These are phyloP conservation scores for Hypoxylon intermedium DNA, from an alignment of 495 filamentous ascomycete species.

Conservation along the genomic window DNA sequence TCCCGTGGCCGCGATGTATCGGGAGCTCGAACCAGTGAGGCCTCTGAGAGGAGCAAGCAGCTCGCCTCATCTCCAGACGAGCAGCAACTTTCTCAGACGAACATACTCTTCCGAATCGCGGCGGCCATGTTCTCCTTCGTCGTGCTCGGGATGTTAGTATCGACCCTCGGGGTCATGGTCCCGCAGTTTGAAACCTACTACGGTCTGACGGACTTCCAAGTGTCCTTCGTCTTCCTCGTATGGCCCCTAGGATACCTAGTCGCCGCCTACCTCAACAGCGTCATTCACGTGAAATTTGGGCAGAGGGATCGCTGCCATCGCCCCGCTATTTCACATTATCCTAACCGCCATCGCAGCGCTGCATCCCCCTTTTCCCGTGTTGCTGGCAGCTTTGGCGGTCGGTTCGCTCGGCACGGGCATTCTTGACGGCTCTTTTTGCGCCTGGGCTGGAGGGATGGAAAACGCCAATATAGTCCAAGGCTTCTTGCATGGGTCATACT, in stretches of 20 bases:
- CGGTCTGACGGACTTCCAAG: slow-evolving; percentile 67
- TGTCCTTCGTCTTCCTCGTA: slow-evolving; percentile 74
- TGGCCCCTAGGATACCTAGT: slow-evolving; percentile 72
- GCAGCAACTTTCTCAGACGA: background rate
- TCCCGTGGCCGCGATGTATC: background rate
- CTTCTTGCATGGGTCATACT: slow-evolving; percentile 68
- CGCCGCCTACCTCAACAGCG: slow-evolving; percentile 66
- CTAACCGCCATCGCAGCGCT: slow-evolving; percentile 66
- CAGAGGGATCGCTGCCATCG: slow-evolving; percentile 68
- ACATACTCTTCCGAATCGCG: slow-evolving; percentile 13
- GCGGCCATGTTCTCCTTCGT: slow-evolving; percentile 28
- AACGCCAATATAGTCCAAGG: slow-evolving; percentile 67
- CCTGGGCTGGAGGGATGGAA: slow-evolving; percentile 72
- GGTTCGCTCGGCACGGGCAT: slow-evolving; percentile 67
- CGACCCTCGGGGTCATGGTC: slow-evolving; percentile 31
- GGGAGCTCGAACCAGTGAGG: background rate
- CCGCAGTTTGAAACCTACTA: slow-evolving; percentile 61
- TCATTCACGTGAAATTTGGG: slow-evolving; percentile 56
- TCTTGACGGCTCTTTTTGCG: slow-evolving; percentile 70
- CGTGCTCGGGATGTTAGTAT: slow-evolving; percentile 24
- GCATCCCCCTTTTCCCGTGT: slow-evolving; percentile 69
- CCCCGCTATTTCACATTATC: slow-evolving; percentile 64
- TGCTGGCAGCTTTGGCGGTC: slow-evolving; percentile 66
- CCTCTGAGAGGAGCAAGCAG: slow-evolving; percentile 4
- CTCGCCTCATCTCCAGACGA: background rate